phyloP scores from a whole-genome alignment of 2,329 filamentous ascomycete species.

The Neoscytalidium dimidiatum region DNA sequence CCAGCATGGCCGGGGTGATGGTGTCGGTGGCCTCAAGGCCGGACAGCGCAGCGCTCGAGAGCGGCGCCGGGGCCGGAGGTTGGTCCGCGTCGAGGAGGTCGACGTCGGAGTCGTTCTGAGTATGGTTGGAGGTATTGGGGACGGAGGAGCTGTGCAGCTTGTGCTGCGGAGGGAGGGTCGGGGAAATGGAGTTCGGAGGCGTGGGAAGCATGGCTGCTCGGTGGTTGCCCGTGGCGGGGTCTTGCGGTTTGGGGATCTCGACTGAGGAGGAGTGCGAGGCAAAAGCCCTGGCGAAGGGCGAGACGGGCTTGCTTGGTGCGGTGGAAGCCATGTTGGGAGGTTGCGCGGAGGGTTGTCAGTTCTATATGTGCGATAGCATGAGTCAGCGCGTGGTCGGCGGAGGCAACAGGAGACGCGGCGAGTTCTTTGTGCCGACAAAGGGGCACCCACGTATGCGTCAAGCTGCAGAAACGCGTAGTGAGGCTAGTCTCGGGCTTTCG shows the following conservation, averaged over 20 bases:
- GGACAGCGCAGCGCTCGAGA: slow-evolving; percentile 55
- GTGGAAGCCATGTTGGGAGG: slow-evolving; percentile 37
- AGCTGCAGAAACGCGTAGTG: slow-evolving; percentile 1
- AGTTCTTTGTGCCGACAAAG: slow-evolving; percentile 1
- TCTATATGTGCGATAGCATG: slow-evolving; percentile 26
- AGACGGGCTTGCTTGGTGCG: slow-evolving; percentile 36
- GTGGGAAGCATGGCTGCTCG: slow-evolving; percentile 66
- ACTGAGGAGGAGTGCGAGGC: slow-evolving; percentile 30
- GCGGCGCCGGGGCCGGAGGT: slow-evolving; percentile 32
- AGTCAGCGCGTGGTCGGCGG: slow-evolving; percentile 26
- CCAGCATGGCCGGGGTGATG: slow-evolving; percentile 83
- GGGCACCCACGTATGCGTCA: not conserved
- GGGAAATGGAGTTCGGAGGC: slow-evolving; percentile 93
- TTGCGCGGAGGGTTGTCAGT: slow-evolving; percentile 19
- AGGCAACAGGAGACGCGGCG: slow-evolving; percentile 16
- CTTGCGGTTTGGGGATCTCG: slow-evolving; percentile 32
- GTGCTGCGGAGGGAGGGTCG: slow-evolving; percentile 73
- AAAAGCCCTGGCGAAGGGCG: slow-evolving; percentile 44
- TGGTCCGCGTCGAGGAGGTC: slow-evolving; percentile 71
- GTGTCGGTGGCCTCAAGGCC: slow-evolving; percentile 71
- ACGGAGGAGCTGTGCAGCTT: slow-evolving; percentile 64
- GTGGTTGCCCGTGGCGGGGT: slow-evolving; percentile 29
- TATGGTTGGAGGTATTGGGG: slow-evolving; percentile 48
- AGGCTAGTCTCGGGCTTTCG: not conserved
- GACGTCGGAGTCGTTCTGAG: slow-evolving; percentile 72